Evolutionary conservation across 2,329 filamentous ascomycete species (phyloP).

Genomic region (Apiospora aurea): DNA sequence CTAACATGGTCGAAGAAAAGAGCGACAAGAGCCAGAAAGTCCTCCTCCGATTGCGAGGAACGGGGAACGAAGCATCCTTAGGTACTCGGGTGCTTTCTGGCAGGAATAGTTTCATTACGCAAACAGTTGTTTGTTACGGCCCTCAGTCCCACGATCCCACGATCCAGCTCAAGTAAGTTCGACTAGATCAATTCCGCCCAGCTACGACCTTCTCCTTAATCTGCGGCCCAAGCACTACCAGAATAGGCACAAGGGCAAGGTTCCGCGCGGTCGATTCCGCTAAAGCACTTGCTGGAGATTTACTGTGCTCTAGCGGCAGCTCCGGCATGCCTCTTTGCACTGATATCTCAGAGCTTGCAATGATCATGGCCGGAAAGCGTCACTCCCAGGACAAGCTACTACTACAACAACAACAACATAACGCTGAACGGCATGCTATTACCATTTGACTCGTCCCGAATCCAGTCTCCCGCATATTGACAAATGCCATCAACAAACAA

Average conservation of each 20-base stretch:
- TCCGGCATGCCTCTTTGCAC: not conserved
- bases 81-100: not conserved
- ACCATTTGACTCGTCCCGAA: not conserved
- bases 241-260: not conserved
- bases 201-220: not conserved
- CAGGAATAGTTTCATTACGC: not conserved
- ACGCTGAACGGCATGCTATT: not conserved
- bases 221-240: conserved; percentile 16
- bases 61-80: not conserved
- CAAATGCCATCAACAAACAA: not conserved
- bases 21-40: conserved; percentile 26
- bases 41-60: not conserved
- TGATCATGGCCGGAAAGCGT: not conserved
- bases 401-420: too few relatives aligned
- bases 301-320: not conserved
- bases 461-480: not conserved
- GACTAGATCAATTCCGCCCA: not conserved
- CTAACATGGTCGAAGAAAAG: conserved; percentile 33
- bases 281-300: not conserved
- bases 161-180: not conserved
- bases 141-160: not conserved
- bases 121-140: not conserved
- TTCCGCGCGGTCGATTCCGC: conserved; percentile 9
- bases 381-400: not conserved
- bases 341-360: not conserved